Percentiles rank a stretch among this genome's conserved stretches.
Conservation (phyloP, 1,284 basidiomycete genomes). For the Thelephora terrestris region DNA sequence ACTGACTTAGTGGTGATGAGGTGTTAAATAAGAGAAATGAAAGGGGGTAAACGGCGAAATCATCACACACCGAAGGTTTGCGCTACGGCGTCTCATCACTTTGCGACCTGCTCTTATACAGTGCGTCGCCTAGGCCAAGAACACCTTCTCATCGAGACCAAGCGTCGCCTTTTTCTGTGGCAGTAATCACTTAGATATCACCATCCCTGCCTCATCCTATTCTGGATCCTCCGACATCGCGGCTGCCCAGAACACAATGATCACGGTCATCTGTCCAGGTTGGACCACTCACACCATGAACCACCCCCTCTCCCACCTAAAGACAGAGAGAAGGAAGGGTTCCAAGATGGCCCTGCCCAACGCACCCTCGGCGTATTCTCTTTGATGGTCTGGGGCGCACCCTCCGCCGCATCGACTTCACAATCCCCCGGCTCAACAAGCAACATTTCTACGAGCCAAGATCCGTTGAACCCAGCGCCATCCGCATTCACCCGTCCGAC, state of each 20-base stretch:
- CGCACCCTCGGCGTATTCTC: no score
- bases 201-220: conserved; percentile 46
- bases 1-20: no score
- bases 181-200: conserved; percentile 68
- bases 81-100: no score
- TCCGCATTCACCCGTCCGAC: neutral
- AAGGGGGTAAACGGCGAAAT: no score
- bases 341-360: no score
- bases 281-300: conserved; percentile 42
- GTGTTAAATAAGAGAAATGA: no score
- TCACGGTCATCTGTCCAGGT: conserved; percentile 75
- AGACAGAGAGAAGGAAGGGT: no score
- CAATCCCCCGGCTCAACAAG: no score
- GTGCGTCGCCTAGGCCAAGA: conserved; percentile 48
- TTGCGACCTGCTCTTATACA: no score
- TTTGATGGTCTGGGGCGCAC: no score
- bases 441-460: neutral
- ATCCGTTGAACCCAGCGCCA: neutral
- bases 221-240: conserved; percentile 33
- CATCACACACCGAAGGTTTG: conserved; percentile 24
- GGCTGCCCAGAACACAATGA: conserved; percentile 45
- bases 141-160: conserved; percentile 74
- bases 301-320: no score
- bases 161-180: conserved; percentile 80
- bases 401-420: no score